Evolutionary conservation across 352 stramenopile genomes (phyloP).

Genomic region (Globisporangium irregulare): DNA sequence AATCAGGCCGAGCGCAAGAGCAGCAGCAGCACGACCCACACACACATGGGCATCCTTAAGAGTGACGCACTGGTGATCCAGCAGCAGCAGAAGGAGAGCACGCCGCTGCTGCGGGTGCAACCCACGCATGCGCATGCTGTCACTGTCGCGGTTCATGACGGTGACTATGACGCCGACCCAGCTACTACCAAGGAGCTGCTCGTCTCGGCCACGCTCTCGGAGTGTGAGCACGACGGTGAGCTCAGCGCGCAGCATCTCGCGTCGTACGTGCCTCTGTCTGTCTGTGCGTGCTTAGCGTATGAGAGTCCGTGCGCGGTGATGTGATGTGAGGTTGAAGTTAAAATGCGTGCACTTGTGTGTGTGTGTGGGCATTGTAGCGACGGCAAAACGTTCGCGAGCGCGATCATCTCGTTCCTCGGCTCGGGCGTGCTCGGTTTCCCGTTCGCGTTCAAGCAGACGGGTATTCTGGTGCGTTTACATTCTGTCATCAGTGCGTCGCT

Average conservation of each 20-base stretch:
- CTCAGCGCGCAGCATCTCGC: conserved; percentile 28
- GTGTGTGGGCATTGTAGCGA: conserved; percentile 25
- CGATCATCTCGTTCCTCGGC: conserved; percentile 90
- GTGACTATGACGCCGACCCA: background rate
- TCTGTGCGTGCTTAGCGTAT: too few relatives aligned
- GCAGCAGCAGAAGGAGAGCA: background rate
- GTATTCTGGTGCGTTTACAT: conserved; percentile 62
- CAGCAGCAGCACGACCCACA: background rate
- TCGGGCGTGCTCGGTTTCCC: conserved; percentile 90
- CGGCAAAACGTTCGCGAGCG: conserved; percentile 62
- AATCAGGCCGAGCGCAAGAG: background rate
- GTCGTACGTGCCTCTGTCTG: conserved; percentile 26
- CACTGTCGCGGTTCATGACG: background rate
- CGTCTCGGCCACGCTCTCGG: background rate
- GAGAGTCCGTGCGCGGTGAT: too few relatives aligned
- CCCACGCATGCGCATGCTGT: background rate
- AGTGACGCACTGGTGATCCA: background rate
- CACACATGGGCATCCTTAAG: conserved; percentile 7
- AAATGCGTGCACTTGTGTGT: background rate
- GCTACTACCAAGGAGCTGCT: background rate
- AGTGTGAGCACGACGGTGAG: background rate
- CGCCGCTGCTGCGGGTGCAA: background rate
- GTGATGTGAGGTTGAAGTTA: too few relatives aligned
- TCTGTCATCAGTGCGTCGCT: background rate
- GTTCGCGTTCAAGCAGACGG: conserved; percentile 86